Evolutionary conservation across 805 yeast species (phyloP), one percentile per base, ranked within the genome.

Genomic region (Nakazawaea sp.): DNA sequence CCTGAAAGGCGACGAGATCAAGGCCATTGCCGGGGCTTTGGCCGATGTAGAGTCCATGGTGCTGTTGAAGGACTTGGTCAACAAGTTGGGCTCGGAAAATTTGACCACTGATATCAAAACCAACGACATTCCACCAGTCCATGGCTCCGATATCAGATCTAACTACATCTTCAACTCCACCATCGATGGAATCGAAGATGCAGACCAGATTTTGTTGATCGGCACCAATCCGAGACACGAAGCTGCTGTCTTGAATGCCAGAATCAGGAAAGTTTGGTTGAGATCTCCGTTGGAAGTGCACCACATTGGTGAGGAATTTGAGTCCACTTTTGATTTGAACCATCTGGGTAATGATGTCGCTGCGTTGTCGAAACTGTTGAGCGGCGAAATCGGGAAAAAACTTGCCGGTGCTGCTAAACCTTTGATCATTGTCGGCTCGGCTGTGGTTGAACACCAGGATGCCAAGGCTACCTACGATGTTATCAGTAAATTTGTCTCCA

Each of bases 191-290:
- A 71, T 85, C 45, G 92, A 83, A 58, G 81, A 78, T 42, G 88
- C 94, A 36, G 95, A 86, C 54, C 85, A 75, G 48, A 79, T 85
- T 44, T 67, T 85, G 52, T 68, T 85, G 43, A 74, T 85, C 41
- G 95, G 95, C 44, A 78, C 95, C 32, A 85, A 85, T 66, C 94
- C 95, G 42, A 74, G 95, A 55, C 87, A 73, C 55, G 95, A 85
- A 65, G 95, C 95, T 42, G 87, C 95, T 30, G 94, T 86, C 13
- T 68, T 85, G 51, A 85, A 85, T 59, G 75, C 90, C 29, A 75
- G 94, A 61, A 79, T 85, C 49, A 76, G 95, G 68, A 81, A 78
- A 57, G 78, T 72, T 43, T 85, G 90, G 92, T 66, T 85, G 53
- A 66, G 79, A 48, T 70, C 78, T 27, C 63, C 69, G 48, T 70